A percentile compares a stretch with the other conserved stretches of the same genome.
Conservation (phyloP, 345 rosid genomes). For the Passiflora organensis region DNA sequence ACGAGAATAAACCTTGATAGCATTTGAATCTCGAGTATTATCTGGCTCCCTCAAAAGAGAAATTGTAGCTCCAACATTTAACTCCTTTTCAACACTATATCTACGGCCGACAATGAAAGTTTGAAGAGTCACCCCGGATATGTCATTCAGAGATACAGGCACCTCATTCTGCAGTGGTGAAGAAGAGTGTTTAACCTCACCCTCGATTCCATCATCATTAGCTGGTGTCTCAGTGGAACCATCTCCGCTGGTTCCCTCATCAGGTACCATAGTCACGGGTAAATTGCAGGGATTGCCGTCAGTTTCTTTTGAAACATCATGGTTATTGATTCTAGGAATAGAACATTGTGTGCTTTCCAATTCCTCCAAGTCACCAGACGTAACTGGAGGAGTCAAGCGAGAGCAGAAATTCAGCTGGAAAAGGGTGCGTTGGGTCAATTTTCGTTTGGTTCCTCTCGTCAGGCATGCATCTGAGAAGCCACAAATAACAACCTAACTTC, state of each 20-base stretch:
- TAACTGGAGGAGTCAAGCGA: slow-evolving; percentile 19
- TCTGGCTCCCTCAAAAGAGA: slow-evolving; percentile 67
- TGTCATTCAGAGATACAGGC: slow-evolving; percentile 21
- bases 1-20: slow-evolving; percentile 55
- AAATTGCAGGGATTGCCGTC: slow-evolving; percentile 1
- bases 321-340: no score
- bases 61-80: slow-evolving; percentile 40
- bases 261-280: not conserved
- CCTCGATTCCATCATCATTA: slow-evolving; percentile 9
- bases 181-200: slow-evolving; percentile 17
- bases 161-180: slow-evolving; percentile 20
- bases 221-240: slow-evolving; percentile 11
- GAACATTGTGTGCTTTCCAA: no score
- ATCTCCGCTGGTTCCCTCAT: slow-evolving; percentile 3
- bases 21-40: slow-evolving; percentile 65
- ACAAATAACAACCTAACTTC: no score
- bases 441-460: slow-evolving; percentile 55
- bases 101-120: slow-evolving; percentile 86
- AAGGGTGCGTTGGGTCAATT: slow-evolving; percentile 75
- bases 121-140: slow-evolving; percentile 36
- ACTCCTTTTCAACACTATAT: slow-evolving; percentile 54
- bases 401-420: slow-evolving; percentile 51
- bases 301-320: slow-evolving; percentile 9
- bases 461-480: slow-evolving; percentile 45
- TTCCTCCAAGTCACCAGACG: slow-evolving; percentile 18